phyloP scores from a whole-genome alignment of 352 stramenopile genomes.

The Phytophthora boehmeriae region DNA sequence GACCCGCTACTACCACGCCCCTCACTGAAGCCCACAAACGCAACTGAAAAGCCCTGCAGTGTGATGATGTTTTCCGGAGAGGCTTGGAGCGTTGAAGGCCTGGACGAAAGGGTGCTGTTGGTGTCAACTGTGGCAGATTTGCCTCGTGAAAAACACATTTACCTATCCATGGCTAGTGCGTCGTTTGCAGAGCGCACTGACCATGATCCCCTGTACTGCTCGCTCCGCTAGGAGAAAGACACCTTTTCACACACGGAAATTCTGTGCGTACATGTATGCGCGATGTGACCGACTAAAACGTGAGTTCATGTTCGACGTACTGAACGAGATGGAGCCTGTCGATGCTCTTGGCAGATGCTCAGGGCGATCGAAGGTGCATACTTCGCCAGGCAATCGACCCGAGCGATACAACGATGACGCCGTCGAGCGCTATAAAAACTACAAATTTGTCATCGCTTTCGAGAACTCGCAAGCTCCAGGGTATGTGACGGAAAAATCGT shows the following conservation, averaged over 20 bases:
- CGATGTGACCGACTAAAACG: constrained; percentile 48
- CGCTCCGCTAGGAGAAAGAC: not conserved
- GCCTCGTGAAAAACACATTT: constrained; percentile 15
- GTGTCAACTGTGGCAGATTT: constrained; percentile 30
- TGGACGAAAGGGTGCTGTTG: constrained; percentile 38
- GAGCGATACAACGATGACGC: constrained; percentile 40
- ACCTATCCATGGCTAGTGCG: constrained; percentile 39
- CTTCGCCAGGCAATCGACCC: not conserved
- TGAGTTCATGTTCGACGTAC: constrained; percentile 53
- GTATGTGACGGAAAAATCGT: constrained; percentile 67
- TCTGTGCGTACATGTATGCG: constrained; percentile 60
- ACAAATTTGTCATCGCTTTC: constrained; percentile 65
- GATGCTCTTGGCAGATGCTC: constrained; percentile 53
- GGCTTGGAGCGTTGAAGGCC: constrained; percentile 12
- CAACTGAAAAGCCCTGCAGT: not conserved
- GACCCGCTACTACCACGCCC: not conserved
- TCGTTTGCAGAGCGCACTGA: constrained; percentile 45
- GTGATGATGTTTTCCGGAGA: constrained; percentile 47
- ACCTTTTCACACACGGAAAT: constrained; percentile 19
- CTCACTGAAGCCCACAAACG: not conserved
- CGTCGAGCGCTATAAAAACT: constrained; percentile 33
- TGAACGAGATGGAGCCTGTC: constrained; percentile 46
- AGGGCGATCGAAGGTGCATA: constrained; percentile 5
- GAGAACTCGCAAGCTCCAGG: constrained; percentile 42
- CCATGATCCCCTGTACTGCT: constrained; percentile 39